Evolutionary conservation across 2,329 filamentous ascomycete species (phyloP).

Genomic region (Ophiocordyceps unilateralis): DNA sequence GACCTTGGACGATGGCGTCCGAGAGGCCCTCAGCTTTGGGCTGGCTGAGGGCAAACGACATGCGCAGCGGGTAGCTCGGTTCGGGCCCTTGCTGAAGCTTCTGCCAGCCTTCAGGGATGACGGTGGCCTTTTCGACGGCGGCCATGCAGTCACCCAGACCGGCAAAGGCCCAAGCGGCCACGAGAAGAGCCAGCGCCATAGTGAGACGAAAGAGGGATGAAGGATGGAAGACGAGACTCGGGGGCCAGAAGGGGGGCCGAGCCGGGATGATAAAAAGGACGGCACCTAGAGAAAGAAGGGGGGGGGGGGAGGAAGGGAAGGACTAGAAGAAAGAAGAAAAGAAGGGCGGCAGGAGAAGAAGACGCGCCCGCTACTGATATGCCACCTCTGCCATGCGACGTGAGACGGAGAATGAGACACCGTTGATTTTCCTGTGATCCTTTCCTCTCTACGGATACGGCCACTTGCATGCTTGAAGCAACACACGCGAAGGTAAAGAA

Average conservation of each 20-base stretch:
- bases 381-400: background rate
- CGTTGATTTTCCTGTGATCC: no score
- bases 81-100: conserved; percentile 7
- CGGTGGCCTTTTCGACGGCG: conserved; percentile 10
- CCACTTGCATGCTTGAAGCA: background rate
- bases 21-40: conserved; percentile 11
- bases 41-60: conserved; percentile 16
- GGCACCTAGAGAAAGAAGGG: background rate
- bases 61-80: conserved; percentile 9
- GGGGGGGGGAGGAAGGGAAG: background rate
- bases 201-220: background rate
- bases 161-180: conserved; percentile 7
- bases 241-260: background rate
- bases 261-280: background rate
- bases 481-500: no score
- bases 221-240: background rate
- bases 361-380: background rate
- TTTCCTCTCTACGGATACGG: background rate
- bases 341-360: background rate
- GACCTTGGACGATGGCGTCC: conserved; percentile 7
- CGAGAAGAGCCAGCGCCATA: conserved; percentile 5
- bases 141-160: conserved; percentile 8
- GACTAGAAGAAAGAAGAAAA: background rate
- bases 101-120: conserved; percentile 15
- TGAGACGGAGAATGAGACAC: background rate